Percentiles rank a stretch among this genome's conserved stretches.
Conservation (phyloP, 192 early-diverging fungal species). For the Obelidium mucronatum region DNA sequence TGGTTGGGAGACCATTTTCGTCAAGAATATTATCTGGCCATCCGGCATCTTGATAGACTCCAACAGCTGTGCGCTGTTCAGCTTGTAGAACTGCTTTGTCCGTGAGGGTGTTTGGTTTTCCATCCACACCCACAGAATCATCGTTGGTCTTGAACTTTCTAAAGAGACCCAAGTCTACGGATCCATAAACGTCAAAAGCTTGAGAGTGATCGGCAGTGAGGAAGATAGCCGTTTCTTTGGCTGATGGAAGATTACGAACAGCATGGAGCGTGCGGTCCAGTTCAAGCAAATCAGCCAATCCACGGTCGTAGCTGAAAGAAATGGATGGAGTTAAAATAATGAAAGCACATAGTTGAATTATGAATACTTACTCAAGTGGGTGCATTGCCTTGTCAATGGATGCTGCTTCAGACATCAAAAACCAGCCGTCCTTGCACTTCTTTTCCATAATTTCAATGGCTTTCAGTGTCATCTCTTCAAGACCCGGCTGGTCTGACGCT, state of each 20-base stretch:
- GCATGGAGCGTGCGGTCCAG: conserved; percentile 59
- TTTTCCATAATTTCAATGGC: conserved; percentile 67
- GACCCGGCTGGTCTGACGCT: conserved; percentile 64
- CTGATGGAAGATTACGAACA: conserved; percentile 60
- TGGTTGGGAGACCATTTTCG: conserved; percentile 45
- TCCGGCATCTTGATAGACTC: conserved; percentile 38
- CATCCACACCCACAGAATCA: conserved; percentile 20
- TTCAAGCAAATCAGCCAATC: conserved; percentile 69
- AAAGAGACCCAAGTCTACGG: conserved; percentile 67
- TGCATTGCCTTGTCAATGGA: conserved; percentile 72
- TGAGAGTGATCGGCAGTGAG: conserved; percentile 73
- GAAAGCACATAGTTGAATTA: not conserved
- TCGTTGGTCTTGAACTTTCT: conserved; percentile 38
- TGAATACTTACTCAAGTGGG: conserved; percentile 47
- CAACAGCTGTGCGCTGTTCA: conserved; percentile 41
- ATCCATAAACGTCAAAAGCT: conserved; percentile 68
- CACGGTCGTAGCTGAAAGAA: conserved; percentile 56
- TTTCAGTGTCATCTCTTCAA: conserved; percentile 65
- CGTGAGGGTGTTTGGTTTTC: not conserved
- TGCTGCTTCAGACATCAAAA: conserved; percentile 72
- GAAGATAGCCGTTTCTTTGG: conserved; percentile 61
- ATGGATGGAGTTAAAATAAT: not conserved
- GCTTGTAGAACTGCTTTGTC: not conserved
- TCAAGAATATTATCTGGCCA: conserved; percentile 47
- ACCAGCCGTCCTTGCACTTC: conserved; percentile 67